A percentile compares a stretch with the other conserved stretches of the same genome.
Evolutionary conservation across 768 basidiomycete genomes (phyloP).

Genomic region (Kondoa subrosea): DNA sequence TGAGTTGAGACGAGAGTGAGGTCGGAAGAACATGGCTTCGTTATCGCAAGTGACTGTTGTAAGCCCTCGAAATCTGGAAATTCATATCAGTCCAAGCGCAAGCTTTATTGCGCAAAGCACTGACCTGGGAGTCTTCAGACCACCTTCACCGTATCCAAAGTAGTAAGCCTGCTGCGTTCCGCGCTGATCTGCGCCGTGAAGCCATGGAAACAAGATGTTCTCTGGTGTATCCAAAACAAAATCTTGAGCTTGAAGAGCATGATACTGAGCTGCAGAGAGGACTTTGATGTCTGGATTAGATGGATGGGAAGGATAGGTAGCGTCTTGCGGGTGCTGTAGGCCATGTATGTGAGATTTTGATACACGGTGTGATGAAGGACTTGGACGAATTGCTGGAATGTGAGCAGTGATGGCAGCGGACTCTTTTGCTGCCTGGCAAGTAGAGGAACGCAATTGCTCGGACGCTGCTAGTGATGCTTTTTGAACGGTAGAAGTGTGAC

Average conservation of each 20-base stretch:
- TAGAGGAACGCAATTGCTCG: neutral
- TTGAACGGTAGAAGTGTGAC: neutral
- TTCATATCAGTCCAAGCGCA: constrained; percentile 19
- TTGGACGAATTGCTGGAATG: neutral
- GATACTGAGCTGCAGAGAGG: constrained; percentile 2
- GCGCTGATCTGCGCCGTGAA: constrained; percentile 69
- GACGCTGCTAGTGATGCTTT: neutral
- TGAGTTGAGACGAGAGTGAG: constrained; percentile 11
- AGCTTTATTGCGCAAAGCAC: constrained; percentile 23
- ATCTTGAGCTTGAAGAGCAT: constrained; percentile 1
- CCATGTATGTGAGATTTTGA: neutral
- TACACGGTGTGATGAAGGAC: neutral
- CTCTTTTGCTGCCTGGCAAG: neutral
- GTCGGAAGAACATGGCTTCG: constrained; percentile 15
- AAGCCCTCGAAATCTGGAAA: constrained; percentile 27
- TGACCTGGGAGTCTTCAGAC: constrained; percentile 25
- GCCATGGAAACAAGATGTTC: constrained; percentile 66
- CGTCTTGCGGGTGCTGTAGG: neutral
- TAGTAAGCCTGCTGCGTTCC: constrained; percentile 65
- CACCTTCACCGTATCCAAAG: constrained; percentile 37
- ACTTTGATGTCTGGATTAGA: neutral
- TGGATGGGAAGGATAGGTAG: constrained; percentile 5
- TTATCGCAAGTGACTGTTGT: constrained; percentile 17
- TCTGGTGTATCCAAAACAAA: constrained; percentile 52
- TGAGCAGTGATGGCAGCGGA: neutral